Percentiles rank a stretch among this genome's conserved stretches.
Conservation (phyloP, 2,329 filamentous ascomycete genomes). For the Ophiostoma ips region DNA sequence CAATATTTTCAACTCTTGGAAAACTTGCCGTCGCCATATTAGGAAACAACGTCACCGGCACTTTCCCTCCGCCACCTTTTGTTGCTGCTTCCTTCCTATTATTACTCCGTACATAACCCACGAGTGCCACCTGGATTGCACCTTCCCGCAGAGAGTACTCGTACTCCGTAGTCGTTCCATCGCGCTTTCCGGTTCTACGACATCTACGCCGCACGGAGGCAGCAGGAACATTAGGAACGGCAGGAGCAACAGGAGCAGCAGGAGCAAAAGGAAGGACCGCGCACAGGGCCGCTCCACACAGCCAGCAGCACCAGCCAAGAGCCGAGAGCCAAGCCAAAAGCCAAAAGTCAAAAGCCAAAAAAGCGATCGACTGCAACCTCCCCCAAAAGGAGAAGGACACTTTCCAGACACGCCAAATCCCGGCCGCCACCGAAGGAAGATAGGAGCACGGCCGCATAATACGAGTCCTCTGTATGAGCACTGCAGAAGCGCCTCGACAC, state of each 20-base stretch:
- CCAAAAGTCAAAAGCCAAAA: too few species aligned
- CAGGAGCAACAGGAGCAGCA: too few species aligned
- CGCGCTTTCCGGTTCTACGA: conserved; percentile 1
- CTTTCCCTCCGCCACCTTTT: background rate
- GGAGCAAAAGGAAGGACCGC: background rate
- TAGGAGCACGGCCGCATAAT: background rate
- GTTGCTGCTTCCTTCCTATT: background rate
- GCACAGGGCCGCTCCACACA: too few species aligned
- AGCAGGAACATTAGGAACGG: too few species aligned
- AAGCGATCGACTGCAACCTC: conserved; percentile 4
- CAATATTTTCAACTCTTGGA: too few species aligned
- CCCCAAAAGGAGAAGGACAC: conserved; percentile 1
- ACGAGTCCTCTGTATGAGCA: too few species aligned
- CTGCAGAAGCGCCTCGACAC: too few species aligned
- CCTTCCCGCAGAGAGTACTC: background rate
- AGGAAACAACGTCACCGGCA: background rate
- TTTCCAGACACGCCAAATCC: background rate
- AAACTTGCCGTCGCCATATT: background rate
- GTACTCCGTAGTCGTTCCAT: background rate
- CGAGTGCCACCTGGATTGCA: background rate
- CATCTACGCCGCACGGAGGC: conserved; percentile 3
- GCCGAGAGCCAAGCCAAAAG: background rate
- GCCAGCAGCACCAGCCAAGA: background rate
- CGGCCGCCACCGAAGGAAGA: background rate
- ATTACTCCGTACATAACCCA: background rate